A percentile compares a stretch with the other conserved stretches of the same genome.
phyloP scores from a whole-genome alignment of 208 protist species.

The Crithidia thermophila region DNA sequence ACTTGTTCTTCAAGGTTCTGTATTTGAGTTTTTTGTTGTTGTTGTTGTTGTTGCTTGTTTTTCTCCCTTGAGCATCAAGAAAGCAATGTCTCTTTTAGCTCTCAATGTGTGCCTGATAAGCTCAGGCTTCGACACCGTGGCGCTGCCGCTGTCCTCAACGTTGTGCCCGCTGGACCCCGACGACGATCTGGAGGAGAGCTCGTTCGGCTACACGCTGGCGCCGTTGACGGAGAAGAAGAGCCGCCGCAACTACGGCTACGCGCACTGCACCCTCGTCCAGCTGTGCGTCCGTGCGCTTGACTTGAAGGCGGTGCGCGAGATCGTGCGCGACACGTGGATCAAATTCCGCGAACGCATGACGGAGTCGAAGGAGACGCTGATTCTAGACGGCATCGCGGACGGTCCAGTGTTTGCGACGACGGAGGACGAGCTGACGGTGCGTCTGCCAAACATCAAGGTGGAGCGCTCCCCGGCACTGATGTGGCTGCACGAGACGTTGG shows the following conservation, averaged over 20 bases:
- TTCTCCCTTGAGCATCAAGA: not conserved
- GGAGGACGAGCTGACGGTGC: conserved; percentile 38
- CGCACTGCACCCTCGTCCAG: conserved; percentile 79
- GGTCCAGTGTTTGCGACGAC: conserved; percentile 55
- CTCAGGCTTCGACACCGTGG: conserved; percentile 62
- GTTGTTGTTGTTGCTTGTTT: not conserved
- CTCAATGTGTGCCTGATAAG: conserved; percentile 78
- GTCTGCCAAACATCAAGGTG: conserved; percentile 64
- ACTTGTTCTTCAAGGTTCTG: not conserved
- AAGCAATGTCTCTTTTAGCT: conserved; percentile 56
- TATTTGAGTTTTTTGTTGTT: not conserved
- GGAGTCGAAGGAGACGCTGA: conserved; percentile 41
- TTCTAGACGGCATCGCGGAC: conserved; percentile 37
- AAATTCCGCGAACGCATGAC: conserved; percentile 30
- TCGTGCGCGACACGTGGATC: conserved; percentile 48
- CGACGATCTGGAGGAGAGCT: conserved; percentile 33
- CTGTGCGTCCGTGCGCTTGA: conserved; percentile 62
- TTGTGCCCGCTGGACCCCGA: conserved; percentile 55
- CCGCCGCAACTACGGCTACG: conserved; percentile 52
- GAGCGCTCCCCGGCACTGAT: conserved; percentile 40
- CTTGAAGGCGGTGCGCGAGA: conserved; percentile 43
- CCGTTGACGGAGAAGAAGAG: conserved; percentile 60
- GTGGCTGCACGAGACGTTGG: conserved; percentile 57
- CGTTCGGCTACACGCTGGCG: conserved; percentile 54
- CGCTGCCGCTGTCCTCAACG: conserved; percentile 65